Base-by-base conservation (phyloP, 2,329 filamentous ascomycete genomes). In the Phialophora verrucosa region DNA sequence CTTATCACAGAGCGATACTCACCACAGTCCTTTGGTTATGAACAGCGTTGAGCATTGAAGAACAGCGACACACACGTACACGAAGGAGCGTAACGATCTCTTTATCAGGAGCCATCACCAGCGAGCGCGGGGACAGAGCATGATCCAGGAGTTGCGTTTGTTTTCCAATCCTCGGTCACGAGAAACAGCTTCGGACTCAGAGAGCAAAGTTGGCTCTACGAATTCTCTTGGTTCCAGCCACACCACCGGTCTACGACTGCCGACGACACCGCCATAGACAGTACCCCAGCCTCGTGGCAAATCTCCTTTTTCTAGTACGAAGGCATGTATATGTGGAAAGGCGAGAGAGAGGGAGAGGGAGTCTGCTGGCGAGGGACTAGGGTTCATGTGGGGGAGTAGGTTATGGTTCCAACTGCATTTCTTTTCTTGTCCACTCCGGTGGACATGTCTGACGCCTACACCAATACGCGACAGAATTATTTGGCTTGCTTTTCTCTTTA, bases 251-350 rank as follows among this genome's bases (percentile, higher is more conserved):
- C 58, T 63, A 59, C 61, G 49, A 32, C 50, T 62, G 59, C 55
- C 42, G 62, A 67, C 57, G 67, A 69, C 50, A 65, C 38, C 51
- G 53, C 42, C 59, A 67, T 69, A 67, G 68, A 69, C 59, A 68
- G 53, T 65, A 62, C 58, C 62, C 62, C 59, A 65, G 65, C 68
- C 68, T 65, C 68, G 63, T 62, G 57, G 68, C 68, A 38, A 69
- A 60, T 65, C 63, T 65, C 63, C 64, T 67, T 67, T 63, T 69
- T 65, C 65, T 54, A 53, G 54, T 53, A 66, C 49, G 67, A 67
- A 55, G 64, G 59, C 56, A 66, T 63, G 67, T 61, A 62, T 65
- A 57, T 54, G 60, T 58, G 62, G 44, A 49, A 47, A 57, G 51
- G 32, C 1, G 23, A 25, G 23, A 25, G 23, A 25, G 32, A 63